Conservation (phyloP, 371 early-diverging fungal genomes). For the Mortierella polycephala region DNA sequence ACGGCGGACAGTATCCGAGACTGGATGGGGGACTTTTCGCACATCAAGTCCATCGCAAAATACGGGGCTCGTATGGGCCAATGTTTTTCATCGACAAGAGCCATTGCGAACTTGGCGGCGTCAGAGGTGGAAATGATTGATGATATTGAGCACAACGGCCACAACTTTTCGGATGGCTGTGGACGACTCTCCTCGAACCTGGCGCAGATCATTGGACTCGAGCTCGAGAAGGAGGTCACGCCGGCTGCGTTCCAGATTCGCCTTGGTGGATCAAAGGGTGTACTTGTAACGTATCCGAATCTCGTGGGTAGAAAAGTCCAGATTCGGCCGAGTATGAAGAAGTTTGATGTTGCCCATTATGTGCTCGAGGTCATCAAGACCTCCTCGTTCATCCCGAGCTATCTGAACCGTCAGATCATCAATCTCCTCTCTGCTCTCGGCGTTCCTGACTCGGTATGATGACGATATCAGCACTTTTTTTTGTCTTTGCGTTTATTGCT, state of each 20-base stretch:
- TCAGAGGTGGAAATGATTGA: slow-evolving; percentile 59
- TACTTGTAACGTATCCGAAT: slow-evolving; percentile 54
- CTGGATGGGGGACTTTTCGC: slow-evolving; percentile 81
- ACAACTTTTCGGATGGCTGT: slow-evolving; percentile 87
- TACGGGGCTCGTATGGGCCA: slow-evolving; percentile 82
- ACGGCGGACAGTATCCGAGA: slow-evolving; percentile 67
- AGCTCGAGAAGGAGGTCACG: slow-evolving; percentile 58
- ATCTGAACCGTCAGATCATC: slow-evolving; percentile 82
- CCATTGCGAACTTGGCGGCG: slow-evolving; percentile 54
- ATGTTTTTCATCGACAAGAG: slow-evolving; percentile 76
- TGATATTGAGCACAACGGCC: slow-evolving; percentile 69
- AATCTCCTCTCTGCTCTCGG: slow-evolving; percentile 73
- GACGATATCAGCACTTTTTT: background rate
- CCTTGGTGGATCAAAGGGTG: slow-evolving; percentile 86
- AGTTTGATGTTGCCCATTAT: slow-evolving; percentile 70
- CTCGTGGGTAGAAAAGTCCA: slow-evolving; percentile 47
- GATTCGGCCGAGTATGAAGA: slow-evolving; percentile 75
- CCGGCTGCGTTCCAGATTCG: slow-evolving; percentile 88
- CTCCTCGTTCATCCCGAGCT: slow-evolving; percentile 66
- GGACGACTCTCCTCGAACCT: slow-evolving; percentile 71
- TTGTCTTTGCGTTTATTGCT: background rate
- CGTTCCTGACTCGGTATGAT: slow-evolving; percentile 59
- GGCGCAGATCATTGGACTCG: slow-evolving; percentile 63
- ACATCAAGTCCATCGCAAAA: slow-evolving; percentile 77
- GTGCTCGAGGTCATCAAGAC: slow-evolving; percentile 73